Percentiles rank a stretch among this genome's conserved stretches.
phyloP scores from a whole-genome alignment of 2,329 filamentous ascomycete genomes.

The Talaromyces sp. region DNA sequence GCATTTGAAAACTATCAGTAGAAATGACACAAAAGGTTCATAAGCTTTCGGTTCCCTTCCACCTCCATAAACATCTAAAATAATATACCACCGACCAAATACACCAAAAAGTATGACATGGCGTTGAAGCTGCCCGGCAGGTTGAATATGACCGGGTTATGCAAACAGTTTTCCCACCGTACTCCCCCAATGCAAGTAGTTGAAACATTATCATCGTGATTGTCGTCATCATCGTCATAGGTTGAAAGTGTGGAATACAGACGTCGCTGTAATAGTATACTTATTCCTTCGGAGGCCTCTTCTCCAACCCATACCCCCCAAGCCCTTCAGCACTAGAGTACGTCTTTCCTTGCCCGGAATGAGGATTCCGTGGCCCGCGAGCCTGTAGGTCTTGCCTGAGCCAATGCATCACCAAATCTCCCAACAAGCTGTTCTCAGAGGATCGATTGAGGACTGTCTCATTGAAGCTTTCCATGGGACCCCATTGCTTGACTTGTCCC shows the following conservation, averaged over 20 bases:
- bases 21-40: too few relatives aligned
- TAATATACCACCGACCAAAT: neutral
- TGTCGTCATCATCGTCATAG: neutral
- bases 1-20: neutral
- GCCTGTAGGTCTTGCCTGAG: conserved; percentile 75
- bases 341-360: conserved; percentile 45
- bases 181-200: conserved; percentile 23
- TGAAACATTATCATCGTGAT: conserved; percentile 17
- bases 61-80: neutral
- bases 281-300: conserved; percentile 24
- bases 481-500: conserved; percentile 84
- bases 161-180: conserved; percentile 18
- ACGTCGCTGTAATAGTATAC: neutral
- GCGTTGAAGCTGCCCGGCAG: conserved; percentile 26
- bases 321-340: conserved; percentile 58
- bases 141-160: conserved; percentile 22
- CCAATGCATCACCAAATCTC: conserved; percentile 86
- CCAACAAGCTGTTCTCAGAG: conserved; percentile 76
- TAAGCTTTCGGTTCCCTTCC: neutral
- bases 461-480: conserved; percentile 68
- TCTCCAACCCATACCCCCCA: conserved; percentile 64
- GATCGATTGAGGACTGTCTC: conserved; percentile 52
- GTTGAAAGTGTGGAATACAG: neutral
- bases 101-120: conserved; percentile 12
- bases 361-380: conserved; percentile 68